Conservation (phyloP, 176 grass and related monocot genomes). For the Aechmea fasciata region DNA sequence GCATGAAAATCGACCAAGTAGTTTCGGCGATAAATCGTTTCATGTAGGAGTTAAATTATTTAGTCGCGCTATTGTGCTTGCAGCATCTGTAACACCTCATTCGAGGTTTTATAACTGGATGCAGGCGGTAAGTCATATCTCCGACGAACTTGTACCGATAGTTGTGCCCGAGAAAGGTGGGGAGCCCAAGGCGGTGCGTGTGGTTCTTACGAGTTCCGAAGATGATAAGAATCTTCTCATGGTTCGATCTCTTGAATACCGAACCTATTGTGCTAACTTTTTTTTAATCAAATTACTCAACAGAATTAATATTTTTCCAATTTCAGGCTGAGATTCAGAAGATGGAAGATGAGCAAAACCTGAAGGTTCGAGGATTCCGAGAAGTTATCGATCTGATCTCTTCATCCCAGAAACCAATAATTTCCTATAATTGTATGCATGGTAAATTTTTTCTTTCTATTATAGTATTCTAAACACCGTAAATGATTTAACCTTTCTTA, state of each 20-base stretch:
- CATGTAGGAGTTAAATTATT: background rate
- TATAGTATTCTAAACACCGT: background rate
- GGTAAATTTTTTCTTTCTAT: slow-evolving; percentile 36
- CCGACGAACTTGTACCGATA: slow-evolving; percentile 68
- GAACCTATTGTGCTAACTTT: background rate
- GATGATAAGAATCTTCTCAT: slow-evolving; percentile 85
- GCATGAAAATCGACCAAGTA: too few relatives aligned
- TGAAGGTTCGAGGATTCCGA: slow-evolving; percentile 70
- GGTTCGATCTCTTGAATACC: slow-evolving; percentile 42
- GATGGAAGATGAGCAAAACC: slow-evolving; percentile 58
- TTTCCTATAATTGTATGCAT: slow-evolving; percentile 74
- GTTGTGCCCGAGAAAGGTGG: slow-evolving; percentile 55
- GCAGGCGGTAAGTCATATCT: slow-evolving; percentile 48
- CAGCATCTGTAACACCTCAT: background rate
- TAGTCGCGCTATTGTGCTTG: background rate
- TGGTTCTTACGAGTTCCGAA: slow-evolving; percentile 68
- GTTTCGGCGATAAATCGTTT: background rate
- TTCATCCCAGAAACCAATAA: slow-evolving; percentile 67
- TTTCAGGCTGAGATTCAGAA: slow-evolving; percentile 53
- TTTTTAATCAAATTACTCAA: background rate
- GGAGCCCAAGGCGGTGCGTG: slow-evolving; percentile 33
- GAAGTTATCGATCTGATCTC: slow-evolving; percentile 92
- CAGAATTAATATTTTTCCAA: slow-evolving; percentile 3
- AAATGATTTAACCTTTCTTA: slow-evolving; percentile 8
- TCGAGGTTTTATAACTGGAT: slow-evolving; percentile 15